Conservation (phyloP, 179 eudicot genomes). For the Drosera spatulata region DNA sequence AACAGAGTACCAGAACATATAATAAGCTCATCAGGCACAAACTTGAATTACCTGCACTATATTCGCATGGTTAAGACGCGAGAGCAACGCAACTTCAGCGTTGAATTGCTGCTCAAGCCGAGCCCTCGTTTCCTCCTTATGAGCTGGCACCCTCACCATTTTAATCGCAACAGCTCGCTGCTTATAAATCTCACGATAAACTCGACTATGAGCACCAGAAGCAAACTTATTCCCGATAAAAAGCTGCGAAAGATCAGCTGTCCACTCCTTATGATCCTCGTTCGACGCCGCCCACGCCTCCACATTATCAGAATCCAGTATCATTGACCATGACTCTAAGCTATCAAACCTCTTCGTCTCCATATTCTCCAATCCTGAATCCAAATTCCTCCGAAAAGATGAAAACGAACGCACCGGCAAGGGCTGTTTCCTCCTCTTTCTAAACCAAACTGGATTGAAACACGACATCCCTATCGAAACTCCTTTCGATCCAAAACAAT, state of each 20-base stretch:
- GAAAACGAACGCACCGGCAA: constrained; percentile 28
- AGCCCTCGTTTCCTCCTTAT: constrained; percentile 65
- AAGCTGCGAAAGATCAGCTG: constrained; percentile 91
- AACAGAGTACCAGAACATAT: not conserved
- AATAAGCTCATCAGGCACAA: not conserved
- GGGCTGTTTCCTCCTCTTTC: constrained; percentile 32
- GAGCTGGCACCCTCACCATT: constrained; percentile 90
- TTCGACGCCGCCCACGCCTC: constrained; percentile 69
- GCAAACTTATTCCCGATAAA: constrained; percentile 96
- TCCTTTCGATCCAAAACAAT: not conserved
- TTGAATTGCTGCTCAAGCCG: constrained; percentile 79
- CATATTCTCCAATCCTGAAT: constrained; percentile 38
- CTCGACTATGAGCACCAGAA: constrained; percentile 92
- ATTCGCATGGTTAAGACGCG: constrained; percentile 79
- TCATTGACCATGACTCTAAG: constrained; percentile 97
- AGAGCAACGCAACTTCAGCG: constrained; percentile 85
- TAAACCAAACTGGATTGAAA: constrained; percentile 38
- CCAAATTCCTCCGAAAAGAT: constrained; percentile 32
- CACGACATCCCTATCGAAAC: constrained; percentile 46
- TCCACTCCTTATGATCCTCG: constrained; percentile 86
- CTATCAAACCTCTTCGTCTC: constrained; percentile 86
- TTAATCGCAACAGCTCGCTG: constrained; percentile 97
- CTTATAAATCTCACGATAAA: constrained; percentile 90
- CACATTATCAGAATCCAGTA: constrained; percentile 79
- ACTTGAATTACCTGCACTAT: constrained; percentile 64